Percentiles rank a stretch among this genome's conserved stretches.
phyloP scores from a whole-genome alignment of 352 stramenopile species.

The Thalassiosira hispida region DNA sequence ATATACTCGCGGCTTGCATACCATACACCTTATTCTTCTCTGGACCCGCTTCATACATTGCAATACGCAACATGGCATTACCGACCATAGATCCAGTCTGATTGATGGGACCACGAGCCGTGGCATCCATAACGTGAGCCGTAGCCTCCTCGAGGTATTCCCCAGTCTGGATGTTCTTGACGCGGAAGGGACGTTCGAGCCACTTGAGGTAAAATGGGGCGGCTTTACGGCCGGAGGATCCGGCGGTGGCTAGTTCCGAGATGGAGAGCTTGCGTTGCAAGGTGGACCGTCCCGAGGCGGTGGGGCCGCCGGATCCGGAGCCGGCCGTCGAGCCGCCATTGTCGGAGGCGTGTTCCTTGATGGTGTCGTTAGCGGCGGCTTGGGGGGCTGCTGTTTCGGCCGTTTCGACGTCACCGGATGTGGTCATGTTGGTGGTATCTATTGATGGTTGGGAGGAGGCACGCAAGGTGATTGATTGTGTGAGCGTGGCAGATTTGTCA shows the following conservation, averaged over 20 bases:
- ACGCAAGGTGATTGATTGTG: no score
- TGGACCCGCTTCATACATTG: constrained; percentile 23
- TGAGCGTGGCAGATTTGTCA: no score
- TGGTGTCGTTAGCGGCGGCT: no score
- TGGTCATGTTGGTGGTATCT: no score
- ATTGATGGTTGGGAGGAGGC: no score
- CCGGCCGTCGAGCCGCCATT: no score
- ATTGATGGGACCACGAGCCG: constrained; percentile 52
- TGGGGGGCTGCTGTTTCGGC: no score
- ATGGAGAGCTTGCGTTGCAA: constrained; percentile 43
- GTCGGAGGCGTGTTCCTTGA: no score
- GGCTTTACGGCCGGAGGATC: constrained; percentile 14
- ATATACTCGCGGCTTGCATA: constrained; percentile 40
- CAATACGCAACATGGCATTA: constrained; percentile 40
- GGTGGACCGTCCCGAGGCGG: no score
- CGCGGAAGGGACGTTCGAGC: constrained; percentile 50
- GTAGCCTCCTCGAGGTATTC: constrained; percentile 58
- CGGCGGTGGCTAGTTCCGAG: constrained; percentile 35
- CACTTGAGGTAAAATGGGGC: constrained; percentile 44
- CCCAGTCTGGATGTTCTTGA: constrained; percentile 40
- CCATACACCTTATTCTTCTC: constrained; percentile 44
- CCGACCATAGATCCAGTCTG: constrained; percentile 52
- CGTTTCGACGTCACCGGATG: no score
- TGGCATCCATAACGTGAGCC: constrained; percentile 47
- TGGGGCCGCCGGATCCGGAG: no score